Evolutionary conservation across 2,329 filamentous ascomycete species (phyloP).

Genomic region (Ramularia endophylla): DNA sequence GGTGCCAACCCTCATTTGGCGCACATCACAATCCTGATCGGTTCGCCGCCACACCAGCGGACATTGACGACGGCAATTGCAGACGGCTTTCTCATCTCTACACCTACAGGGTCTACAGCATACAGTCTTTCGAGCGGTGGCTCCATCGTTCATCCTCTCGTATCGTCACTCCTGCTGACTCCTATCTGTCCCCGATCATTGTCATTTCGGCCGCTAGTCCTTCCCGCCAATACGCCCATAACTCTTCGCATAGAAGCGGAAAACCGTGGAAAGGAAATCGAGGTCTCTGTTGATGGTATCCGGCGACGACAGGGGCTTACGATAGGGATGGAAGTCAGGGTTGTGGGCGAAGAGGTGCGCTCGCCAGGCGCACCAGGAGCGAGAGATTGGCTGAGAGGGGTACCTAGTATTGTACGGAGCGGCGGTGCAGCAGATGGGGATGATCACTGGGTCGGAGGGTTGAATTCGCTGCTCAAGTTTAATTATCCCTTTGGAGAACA

Average conservation of each 20-base stretch:
- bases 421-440: slow-evolving; percentile 51
- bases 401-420: slow-evolving; percentile 79
- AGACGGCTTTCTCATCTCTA: slow-evolving; percentile 90
- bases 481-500: slow-evolving; percentile 90
- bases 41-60: slow-evolving; percentile 51
- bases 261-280: slow-evolving; percentile 44
- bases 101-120: slow-evolving; percentile 89
- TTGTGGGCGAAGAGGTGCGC: slow-evolving; percentile 77
- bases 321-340: slow-evolving; percentile 64
- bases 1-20: slow-evolving; percentile 85
- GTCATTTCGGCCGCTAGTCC: slow-evolving; percentile 83
- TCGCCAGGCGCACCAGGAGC: slow-evolving; percentile 28
- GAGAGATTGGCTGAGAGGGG: slow-evolving; percentile 63
- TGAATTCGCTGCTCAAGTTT: slow-evolving; percentile 93
- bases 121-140: slow-evolving; percentile 93
- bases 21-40: slow-evolving; percentile 86
- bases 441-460: slow-evolving; percentile 92
- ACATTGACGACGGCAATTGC: slow-evolving; percentile 92
- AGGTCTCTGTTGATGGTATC: slow-evolving; percentile 46
- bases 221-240: slow-evolving; percentile 80
- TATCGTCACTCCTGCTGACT: slow-evolving; percentile 81
- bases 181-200: slow-evolving; percentile 91
- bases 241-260: slow-evolving; percentile 69
- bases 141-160: slow-evolving; percentile 88
- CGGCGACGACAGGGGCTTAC: slow-evolving; percentile 38